Conservation (phyloP, 805 yeast species). For the Lipomyces sp. region DNA sequence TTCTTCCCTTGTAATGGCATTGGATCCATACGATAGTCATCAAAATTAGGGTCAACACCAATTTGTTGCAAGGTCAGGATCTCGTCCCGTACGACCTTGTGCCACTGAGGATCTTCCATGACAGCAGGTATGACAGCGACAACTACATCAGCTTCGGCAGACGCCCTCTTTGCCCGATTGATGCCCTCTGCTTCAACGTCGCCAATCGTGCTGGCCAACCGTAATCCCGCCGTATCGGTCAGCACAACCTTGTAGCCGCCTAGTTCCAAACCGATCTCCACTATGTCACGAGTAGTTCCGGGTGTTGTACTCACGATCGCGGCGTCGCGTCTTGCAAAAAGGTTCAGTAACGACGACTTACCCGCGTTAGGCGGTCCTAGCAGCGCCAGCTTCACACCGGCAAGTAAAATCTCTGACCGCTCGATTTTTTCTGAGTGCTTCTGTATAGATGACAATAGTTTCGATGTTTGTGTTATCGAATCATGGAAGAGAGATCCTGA, state of each 20-base stretch:
- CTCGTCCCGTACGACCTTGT: slow-evolving; percentile 18
- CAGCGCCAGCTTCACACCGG: slow-evolving; percentile 74
- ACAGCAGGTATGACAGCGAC: slow-evolving; percentile 62
- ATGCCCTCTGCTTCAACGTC: slow-evolving; percentile 81
- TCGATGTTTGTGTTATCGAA: slow-evolving; percentile 53
- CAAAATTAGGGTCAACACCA: slow-evolving; percentile 15
- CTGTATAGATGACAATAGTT: slow-evolving; percentile 54
- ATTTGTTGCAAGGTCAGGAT: slow-evolving; percentile 15
- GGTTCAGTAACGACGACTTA: slow-evolving; percentile 82
- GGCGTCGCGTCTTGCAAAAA: slow-evolving; percentile 75
- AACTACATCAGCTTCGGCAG: slow-evolving; percentile 67
- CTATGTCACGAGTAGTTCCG: slow-evolving; percentile 91
- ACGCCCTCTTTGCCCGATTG: slow-evolving; percentile 66
- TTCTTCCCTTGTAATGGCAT: slow-evolving; percentile 16
- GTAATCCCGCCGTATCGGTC: slow-evolving; percentile 93
- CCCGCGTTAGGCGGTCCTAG: slow-evolving; percentile 97
- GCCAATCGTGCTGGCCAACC: slow-evolving; percentile 49
- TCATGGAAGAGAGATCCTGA: slow-evolving; percentile 55
- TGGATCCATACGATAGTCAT: neutral
- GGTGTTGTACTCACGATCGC: slow-evolving; percentile 91
- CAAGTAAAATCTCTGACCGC: slow-evolving; percentile 64
- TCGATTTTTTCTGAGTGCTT: slow-evolving; percentile 53
- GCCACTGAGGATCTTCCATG: slow-evolving; percentile 22
- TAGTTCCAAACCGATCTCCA: slow-evolving; percentile 80
- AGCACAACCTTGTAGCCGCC: slow-evolving; percentile 81